A percentile compares a stretch with the other conserved stretches of the same genome.
Conservation (phyloP, 768 basidiomycete genomes). For the Trichaptum fuscoviolaceum region DNA sequence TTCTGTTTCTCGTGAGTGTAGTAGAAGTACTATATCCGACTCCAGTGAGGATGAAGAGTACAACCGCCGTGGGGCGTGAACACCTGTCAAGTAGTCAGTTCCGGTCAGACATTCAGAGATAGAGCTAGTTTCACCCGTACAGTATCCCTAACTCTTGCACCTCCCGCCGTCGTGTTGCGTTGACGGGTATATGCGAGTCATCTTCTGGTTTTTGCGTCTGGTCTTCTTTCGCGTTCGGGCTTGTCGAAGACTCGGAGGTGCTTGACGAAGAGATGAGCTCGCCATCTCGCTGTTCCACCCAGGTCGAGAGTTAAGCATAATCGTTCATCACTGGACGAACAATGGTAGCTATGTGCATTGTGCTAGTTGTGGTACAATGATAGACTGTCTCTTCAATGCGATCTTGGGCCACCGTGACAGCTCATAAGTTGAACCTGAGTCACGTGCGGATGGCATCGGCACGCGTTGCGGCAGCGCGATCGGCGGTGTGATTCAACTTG, state of each 20-base stretch:
- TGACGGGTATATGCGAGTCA: not conserved
- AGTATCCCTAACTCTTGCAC: slow-evolving; percentile 24
- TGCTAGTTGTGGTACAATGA: too few species aligned
- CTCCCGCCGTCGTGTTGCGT: not conserved
- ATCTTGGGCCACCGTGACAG: too few species aligned
- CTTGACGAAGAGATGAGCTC: not conserved
- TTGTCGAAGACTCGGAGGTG: not conserved
- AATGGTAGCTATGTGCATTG: too few species aligned
- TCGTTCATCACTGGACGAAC: too few species aligned
- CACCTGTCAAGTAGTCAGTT: slow-evolving; percentile 47
- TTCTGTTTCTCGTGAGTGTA: slow-evolving; percentile 84
- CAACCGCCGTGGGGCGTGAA: slow-evolving; percentile 86
- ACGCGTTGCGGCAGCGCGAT: too few species aligned
- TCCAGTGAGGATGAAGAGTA: slow-evolving; percentile 78
- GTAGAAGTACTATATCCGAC: slow-evolving; percentile 81
- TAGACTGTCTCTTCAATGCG: too few species aligned
- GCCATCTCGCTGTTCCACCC: too few species aligned
- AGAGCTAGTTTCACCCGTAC: slow-evolving; percentile 25
- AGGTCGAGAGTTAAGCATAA: too few species aligned
- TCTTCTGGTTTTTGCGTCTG: not conserved
- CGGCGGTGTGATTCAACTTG: too few species aligned
- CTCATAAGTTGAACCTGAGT: too few species aligned
- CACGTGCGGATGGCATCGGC: too few species aligned
- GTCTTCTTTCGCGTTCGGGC: not conserved
- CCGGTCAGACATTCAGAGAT: not conserved